Evolutionary conservation across 352 stramenopile species (phyloP).

Genomic region (Phytophthora kernoviae): DNA sequence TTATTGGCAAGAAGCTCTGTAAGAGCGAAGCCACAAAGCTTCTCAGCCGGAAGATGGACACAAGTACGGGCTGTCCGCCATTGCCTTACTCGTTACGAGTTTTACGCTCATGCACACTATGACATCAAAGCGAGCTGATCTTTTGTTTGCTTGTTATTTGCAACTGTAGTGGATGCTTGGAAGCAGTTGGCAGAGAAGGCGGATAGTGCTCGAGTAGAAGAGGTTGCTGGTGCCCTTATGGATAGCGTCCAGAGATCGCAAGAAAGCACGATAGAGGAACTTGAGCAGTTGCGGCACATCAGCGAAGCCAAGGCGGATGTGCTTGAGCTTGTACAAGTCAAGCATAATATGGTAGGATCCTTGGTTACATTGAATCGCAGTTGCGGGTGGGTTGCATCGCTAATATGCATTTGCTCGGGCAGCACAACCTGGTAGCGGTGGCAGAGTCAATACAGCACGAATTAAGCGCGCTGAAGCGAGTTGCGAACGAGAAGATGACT

Average conservation of each 20-base stretch:
- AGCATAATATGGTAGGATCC: conserved; percentile 45
- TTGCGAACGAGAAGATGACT: conserved; percentile 40
- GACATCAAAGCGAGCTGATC: not conserved
- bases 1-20: conserved; percentile 26
- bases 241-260: conserved; percentile 35
- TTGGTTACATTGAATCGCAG: not conserved
- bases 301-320: conserved; percentile 25
- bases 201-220: conserved; percentile 33
- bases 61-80: conserved; percentile 21
- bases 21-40: conserved; percentile 40
- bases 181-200: conserved; percentile 49
- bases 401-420: not conserved
- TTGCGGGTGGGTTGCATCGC: not conserved
- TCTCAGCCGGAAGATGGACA: conserved; percentile 49
- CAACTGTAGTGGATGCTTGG: conserved; percentile 36
- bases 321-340: conserved; percentile 40
- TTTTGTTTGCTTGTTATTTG: not conserved
- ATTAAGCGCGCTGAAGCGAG: conserved; percentile 24
- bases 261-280: conserved; percentile 24
- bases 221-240: conserved; percentile 29
- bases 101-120: not conserved
- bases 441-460: conserved; percentile 54
- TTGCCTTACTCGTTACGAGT: not conserved
- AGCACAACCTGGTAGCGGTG: conserved; percentile 51
- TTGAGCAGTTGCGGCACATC: conserved; percentile 24